Evolutionary conservation across 1,284 basidiomycete species (phyloP).

Genomic region (Trametes versicolor): DNA sequence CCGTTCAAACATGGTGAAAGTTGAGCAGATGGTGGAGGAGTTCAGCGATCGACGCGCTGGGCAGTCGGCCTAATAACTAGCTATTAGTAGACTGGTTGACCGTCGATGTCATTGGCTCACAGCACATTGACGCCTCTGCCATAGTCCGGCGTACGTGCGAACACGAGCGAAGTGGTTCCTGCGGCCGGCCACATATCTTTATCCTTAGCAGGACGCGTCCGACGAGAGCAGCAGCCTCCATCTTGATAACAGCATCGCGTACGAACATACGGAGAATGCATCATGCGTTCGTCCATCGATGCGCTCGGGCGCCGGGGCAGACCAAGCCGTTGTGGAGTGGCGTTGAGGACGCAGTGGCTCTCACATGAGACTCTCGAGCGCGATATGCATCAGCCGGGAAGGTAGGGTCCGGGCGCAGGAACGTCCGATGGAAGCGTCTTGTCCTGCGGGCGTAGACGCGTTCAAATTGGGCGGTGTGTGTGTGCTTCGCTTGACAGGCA

Average conservation of each 20-base stretch:
- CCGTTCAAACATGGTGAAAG: conserved; percentile 42
- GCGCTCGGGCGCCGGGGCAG: not conserved
- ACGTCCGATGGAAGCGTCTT: conserved; percentile 30
- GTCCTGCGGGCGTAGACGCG: conserved; percentile 12
- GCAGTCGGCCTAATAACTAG: not conserved
- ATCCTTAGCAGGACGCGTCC: not conserved
- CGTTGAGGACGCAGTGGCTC: not conserved
- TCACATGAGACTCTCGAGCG: conserved; percentile 19
- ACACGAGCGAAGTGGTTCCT: not conserved
- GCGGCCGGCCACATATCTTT: not conserved
- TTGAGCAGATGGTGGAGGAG: not conserved
- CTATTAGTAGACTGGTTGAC: not conserved
- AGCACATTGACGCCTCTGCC: conserved; percentile 6
- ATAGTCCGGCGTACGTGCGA: conserved; percentile 28
- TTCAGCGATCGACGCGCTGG: not conserved
- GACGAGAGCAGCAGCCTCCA: not conserved
- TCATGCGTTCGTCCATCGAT: conserved; percentile 4
- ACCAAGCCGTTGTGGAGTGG: not conserved
- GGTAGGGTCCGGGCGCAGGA: conserved; percentile 10
- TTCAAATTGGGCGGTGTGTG: conserved; percentile 12
- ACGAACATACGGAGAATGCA: not conserved
- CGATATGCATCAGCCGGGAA: conserved; percentile 14
- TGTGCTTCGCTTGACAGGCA: conserved; percentile 1
- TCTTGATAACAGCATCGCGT: conserved; percentile 17
- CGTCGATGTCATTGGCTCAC: conserved; percentile 27